Base-by-base conservation (phyloP, 2,329 filamentous ascomycete species). In the Hypoxylon sp. region DNA sequence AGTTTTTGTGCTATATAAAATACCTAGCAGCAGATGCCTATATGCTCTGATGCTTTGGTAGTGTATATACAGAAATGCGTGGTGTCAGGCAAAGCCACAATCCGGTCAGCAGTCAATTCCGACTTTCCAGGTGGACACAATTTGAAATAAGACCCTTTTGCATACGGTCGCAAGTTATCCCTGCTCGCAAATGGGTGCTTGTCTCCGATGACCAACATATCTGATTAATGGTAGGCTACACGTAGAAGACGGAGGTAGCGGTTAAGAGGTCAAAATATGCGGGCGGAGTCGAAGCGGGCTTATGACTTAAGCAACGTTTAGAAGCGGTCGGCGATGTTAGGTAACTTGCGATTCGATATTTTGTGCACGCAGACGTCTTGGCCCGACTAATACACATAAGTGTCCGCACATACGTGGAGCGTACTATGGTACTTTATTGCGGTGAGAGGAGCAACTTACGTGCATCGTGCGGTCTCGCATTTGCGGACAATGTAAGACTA, bases 291-390 rank as follows among this genome's bases (percentile, higher is more conserved):
- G 41, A 43, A 11, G 58, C 71, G 72, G 71, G 70, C 62, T 73
- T 73, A 72, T 74, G 73, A 74, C 65, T 72, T 70, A 71, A 70
- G 70, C 70, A 71, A 63, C 48, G 29, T 61, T 58, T 63, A 56
- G 52, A 45, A 67, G 52, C 59, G 59, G 67, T 66, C 67, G 69
- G 67, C 68, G 65, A 67, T 14, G 62, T 63, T 63, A 56, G 48
- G 48, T 63, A 63, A 67, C 50, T n/a, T 39, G 56, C 57, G 57
- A 64, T 65, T 70, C 60, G 59, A 61, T 61, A 62, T 58, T 60
- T 47, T 68, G 45, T 69, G 67, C 63, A 65, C 58, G 51, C 41
- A 39, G 16, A 14, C 23, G 12, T 48, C 51, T 52, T 62, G 61
- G 53, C 50, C 27, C 52, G 53, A 52, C 39, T 43, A 58, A 41